These are phyloP conservation scores for Hura crepitans DNA, from an alignment of 441 rosid species.

Conservation along the genomic window DNA sequence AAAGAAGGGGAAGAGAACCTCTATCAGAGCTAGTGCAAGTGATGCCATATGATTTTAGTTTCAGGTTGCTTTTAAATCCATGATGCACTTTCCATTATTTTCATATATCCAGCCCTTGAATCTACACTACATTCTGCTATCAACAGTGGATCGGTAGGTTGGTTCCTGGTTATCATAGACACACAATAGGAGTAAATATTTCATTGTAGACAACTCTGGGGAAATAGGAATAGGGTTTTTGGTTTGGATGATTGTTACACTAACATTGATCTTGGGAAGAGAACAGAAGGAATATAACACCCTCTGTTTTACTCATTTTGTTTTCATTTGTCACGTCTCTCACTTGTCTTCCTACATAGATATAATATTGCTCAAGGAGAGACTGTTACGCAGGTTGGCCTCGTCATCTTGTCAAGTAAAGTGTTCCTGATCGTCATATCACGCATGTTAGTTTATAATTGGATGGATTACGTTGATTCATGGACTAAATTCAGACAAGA, in stretches of 20 bases:
- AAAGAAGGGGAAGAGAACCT: slow-evolving; percentile 44
- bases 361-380: no score
- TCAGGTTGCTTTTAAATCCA: slow-evolving; percentile 57
- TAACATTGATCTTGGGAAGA: neutral
- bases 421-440: no score
- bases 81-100: slow-evolving; percentile 22
- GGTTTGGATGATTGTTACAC: slow-evolving; percentile 12
- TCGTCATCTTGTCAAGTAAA: no score
- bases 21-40: slow-evolving; percentile 54
- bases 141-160: slow-evolving; percentile 1
- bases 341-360: no score
- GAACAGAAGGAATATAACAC: slow-evolving; percentile 1
- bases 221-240: neutral
- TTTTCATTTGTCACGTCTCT: neutral
- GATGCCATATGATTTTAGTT: slow-evolving; percentile 75
- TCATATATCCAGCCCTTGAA: neutral
- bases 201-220: neutral
- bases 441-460: no score
- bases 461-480: no score
- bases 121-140: neutral
- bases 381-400: no score
- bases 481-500: no score
- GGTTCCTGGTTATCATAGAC: neutral
- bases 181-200: slow-evolving; percentile 16
- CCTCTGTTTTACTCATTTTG: neutral